These are phyloP conservation scores for Taphrina sp. DNA, from an alignment of 1,139 yeast species.

Conservation along the genomic window DNA sequence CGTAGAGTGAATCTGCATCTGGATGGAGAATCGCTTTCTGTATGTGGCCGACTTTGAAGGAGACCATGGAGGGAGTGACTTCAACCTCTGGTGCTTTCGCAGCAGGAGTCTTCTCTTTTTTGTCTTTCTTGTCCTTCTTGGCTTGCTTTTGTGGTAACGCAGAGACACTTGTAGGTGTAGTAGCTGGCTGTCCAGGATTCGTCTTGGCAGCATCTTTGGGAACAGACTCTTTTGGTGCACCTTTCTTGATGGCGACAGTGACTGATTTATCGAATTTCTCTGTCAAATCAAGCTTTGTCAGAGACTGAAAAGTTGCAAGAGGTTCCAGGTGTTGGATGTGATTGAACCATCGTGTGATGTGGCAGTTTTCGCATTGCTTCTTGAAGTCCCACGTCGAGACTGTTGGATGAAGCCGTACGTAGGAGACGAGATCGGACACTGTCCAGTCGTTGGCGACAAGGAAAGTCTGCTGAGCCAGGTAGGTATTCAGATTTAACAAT, in stretches of 20 bases:
- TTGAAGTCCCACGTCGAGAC: constrained; percentile 59
- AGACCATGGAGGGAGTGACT: constrained; percentile 61
- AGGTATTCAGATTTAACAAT: constrained; percentile 19
- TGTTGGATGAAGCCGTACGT: constrained; percentile 61
- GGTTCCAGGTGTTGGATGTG: constrained; percentile 59
- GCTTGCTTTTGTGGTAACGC: constrained; percentile 47
- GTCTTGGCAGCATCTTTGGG: constrained; percentile 24
- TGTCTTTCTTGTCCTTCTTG: constrained; percentile 58
- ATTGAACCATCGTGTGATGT: constrained; percentile 88
- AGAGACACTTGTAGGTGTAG: constrained; percentile 20
- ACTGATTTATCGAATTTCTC: constrained; percentile 15
- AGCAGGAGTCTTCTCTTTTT: constrained; percentile 42
- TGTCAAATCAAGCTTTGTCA: background rate
- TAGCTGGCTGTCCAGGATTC: constrained; percentile 15
- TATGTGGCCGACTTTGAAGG: constrained; percentile 93
- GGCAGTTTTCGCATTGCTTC: constrained; percentile 61
- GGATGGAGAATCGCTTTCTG: constrained; percentile 97
- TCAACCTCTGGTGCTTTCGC: constrained; percentile 7
- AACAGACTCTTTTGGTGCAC: constrained; percentile 23
- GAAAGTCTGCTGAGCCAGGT: constrained; percentile 20
- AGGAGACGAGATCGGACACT: constrained; percentile 64
- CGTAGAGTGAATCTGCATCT: constrained; percentile 93
- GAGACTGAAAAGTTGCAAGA: constrained; percentile 6
- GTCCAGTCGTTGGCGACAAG: constrained; percentile 48
- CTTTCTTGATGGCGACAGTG: constrained; percentile 26